Conservation (phyloP, 2,329 filamentous ascomycete genomes). For the Trichoderma sp. region DNA sequence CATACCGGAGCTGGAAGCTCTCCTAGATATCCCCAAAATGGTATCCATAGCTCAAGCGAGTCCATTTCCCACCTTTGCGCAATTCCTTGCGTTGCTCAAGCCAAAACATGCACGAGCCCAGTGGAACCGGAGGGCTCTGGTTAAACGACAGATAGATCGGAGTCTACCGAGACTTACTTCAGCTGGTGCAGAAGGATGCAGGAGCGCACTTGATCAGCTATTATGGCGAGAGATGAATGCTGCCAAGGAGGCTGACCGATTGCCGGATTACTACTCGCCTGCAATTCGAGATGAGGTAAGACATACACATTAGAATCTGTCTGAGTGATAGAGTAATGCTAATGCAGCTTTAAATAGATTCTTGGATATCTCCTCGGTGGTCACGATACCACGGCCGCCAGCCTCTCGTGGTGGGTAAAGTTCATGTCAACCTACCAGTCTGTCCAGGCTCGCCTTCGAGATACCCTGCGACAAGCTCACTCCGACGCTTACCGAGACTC, state of each 20-base stretch:
- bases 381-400: constrained; percentile 34
- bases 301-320: not conserved
- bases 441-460: constrained; percentile 31
- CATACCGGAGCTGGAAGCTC: constrained; percentile 26
- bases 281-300: constrained; percentile 40
- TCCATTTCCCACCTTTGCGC: constrained; percentile 27
- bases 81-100: constrained; percentile 29
- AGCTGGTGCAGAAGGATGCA: constrained; percentile 16
- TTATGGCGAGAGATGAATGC: constrained; percentile 36
- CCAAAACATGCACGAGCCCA: constrained; percentile 31
- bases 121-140: constrained; percentile 28
- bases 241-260: constrained; percentile 34
- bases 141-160: constrained; percentile 28
- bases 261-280: constrained; percentile 35
- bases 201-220: constrained; percentile 37
- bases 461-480: constrained; percentile 29
- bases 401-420: constrained; percentile 35
- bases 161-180: constrained; percentile 26
- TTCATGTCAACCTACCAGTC: constrained; percentile 29
- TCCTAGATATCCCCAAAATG: constrained; percentile 32
- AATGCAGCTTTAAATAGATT: constrained; percentile 18
- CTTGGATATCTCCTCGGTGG: constrained; percentile 35
- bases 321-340: not conserved
- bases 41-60: constrained; percentile 29
- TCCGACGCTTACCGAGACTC: constrained; percentile 25